Conservation (phyloP, 257 asterid species). For the Ilex aquifolium region DNA sequence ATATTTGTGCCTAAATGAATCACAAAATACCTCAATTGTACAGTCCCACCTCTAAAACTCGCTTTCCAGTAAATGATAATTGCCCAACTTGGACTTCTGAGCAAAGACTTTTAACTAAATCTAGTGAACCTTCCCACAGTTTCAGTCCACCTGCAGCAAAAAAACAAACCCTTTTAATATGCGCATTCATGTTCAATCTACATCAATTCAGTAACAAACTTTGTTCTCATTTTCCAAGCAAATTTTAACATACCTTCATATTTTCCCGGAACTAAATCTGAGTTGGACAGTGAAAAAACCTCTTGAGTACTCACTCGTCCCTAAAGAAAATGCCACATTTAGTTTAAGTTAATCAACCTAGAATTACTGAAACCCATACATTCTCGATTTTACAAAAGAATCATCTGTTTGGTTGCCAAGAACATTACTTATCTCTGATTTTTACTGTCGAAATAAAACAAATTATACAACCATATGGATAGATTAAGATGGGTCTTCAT, state of each 20-base stretch:
- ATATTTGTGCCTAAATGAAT: too few relatives aligned
- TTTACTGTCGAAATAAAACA: background rate
- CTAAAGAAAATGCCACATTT: conserved; percentile 32
- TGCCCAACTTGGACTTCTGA: conserved; percentile 51
- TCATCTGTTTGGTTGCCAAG: background rate
- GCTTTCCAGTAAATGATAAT: conserved; percentile 53
- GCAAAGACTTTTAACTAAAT: conserved; percentile 56
- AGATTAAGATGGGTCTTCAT: background rate
- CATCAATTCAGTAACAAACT: background rate
- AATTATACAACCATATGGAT: background rate
- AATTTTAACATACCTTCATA: conserved; percentile 60
- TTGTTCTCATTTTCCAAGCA: background rate
- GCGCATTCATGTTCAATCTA: background rate
- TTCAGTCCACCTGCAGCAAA: conserved; percentile 73
- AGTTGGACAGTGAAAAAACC: conserved; percentile 67
- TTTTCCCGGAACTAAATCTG: conserved; percentile 93
- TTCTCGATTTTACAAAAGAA: background rate
- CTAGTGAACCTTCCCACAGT: conserved; percentile 94
- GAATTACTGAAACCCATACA: background rate
- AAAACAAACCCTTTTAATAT: background rate
- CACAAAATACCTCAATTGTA: conserved; percentile 40
- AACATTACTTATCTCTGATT: background rate
- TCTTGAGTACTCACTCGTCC: conserved; percentile 93
- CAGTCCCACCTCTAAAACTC: conserved; percentile 87
- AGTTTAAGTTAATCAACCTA: background rate